Evolutionary conservation across 305 asterid genomes (phyloP), one percentile per base, ranked within the genome.

Genomic region (Plantago rigida): DNA sequence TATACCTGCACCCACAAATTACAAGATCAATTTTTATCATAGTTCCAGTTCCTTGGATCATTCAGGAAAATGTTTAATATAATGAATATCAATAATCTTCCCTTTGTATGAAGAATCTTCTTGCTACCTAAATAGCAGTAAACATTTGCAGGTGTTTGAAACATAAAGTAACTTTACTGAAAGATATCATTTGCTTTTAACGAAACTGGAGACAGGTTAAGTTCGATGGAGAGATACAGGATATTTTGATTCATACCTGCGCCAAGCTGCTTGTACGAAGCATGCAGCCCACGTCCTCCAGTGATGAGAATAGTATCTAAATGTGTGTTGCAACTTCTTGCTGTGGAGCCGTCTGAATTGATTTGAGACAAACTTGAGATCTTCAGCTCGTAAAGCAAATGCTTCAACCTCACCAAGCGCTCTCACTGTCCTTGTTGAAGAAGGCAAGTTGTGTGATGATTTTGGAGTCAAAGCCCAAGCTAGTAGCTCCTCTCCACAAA

Each of bases 261-360:
- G 68, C 95, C 95, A 91, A 42, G 95, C 95, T 1, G 94, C 97
- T 71, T 91, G 96, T 47, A 90, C 69, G 61, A 87, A 90, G 78
- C 96, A 87, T 0, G 97, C 89, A 1, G 95, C 96, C 97, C 97
- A 90, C 5, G 95, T 82, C 72, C 96, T 73, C 97, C 97, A 90
- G 50, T 90, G 97, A 74, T 87, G 92, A 34, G 97, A 90, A 59
- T 90, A 84, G 73, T 79, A 84, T 59, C 97, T 80, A 77, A 90
- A 90, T 0, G 97, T 87, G 69, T 90, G 97, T 81, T 90, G 96
- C 78, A 90, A 61, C 68, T 82, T 87, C 81, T 84, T 90, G 86
- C 97, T 90, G 74, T 90, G 97, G 52, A 90, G 96, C 64, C 96
- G 78, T 72, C 95, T 76, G 59, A 90, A 90, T 34, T 90, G 97